Evolutionary conservation across 495 filamentous ascomycete species (phyloP).

Genomic region (Penicillium coffeae): DNA sequence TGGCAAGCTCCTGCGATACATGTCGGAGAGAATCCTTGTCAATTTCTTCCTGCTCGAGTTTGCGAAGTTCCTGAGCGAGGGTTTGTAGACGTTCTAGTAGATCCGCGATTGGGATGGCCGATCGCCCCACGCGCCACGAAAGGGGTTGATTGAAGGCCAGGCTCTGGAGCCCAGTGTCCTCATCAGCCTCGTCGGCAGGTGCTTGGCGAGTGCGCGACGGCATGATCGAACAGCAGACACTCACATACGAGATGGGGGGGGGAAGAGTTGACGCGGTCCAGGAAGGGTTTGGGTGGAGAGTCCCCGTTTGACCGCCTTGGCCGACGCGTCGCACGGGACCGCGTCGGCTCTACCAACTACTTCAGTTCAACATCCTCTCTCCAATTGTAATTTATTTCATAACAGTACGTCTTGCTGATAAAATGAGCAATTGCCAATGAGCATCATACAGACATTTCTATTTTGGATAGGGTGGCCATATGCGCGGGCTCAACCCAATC

Average conservation of each 20-base stretch:
- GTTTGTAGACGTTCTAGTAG: constrained; percentile 75
- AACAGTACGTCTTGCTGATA: no score
- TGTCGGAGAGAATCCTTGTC: constrained; percentile 74
- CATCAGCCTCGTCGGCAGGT: constrained; percentile 37
- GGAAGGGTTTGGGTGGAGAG: constrained; percentile 15
- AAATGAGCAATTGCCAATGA: no score
- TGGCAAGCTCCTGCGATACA: constrained; percentile 85
- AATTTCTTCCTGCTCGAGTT: constrained; percentile 82
- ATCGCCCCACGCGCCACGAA: constrained; percentile 86
- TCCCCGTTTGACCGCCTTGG: constrained; percentile 22
- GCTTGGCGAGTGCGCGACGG: constrained; percentile 48
- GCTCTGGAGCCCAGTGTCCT: constrained; percentile 34
- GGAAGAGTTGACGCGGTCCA: constrained; percentile 17
- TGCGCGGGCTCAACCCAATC: no score
- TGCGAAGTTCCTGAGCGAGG: constrained; percentile 77
- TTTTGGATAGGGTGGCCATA: no score
- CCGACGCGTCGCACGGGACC: constrained; percentile 29
- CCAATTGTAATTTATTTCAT: neutral
- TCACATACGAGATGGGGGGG: constrained; percentile 22
- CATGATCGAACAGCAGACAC: constrained; percentile 34
- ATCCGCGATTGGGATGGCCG: constrained; percentile 74
- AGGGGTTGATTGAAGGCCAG: constrained; percentile 76
- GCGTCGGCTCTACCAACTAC: constrained; percentile 18
- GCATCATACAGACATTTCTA: no score
- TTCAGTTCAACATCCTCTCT: neutral